Evolutionary conservation across 2,329 filamentous ascomycete genomes (phyloP), one percentile per base, ranked within the genome.

Genomic region (Atkinsonella texensis): DNA sequence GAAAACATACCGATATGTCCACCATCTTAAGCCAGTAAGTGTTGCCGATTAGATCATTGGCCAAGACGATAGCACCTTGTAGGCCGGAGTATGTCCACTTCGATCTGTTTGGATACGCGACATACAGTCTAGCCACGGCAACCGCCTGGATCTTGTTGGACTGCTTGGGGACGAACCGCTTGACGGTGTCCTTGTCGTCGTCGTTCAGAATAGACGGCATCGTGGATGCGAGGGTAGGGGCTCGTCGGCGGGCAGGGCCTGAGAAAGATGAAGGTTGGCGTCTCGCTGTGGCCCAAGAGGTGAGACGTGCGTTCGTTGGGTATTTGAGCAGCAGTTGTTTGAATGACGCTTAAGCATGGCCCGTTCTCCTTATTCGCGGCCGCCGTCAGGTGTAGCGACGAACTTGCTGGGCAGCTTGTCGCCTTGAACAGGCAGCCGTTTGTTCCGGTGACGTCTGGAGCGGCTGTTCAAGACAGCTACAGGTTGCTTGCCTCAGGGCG

Each of bases 1-100:
- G 39, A 11, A 6, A 10, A 55, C 60, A 51, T 76, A 95, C 89
- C 65, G 89, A 96, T 52, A 98, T 83, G 67, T 98, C 93, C 49
- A 98, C 93, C 71, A 98, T 75, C 74, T 98, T 98, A 59, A 98
- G 74, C 89, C 91, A 98, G 70, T 90, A 95, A 1, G 93, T 96
- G 68, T 95, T 85, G 58, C 93, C 93, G 31, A 97, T 89, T 40
- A 95, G 72, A 65, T 98, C 93, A 67, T 97, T 95, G 59, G 89
- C 86, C 57, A 98, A 80, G 50, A 96, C 91, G 38, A 84, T 80
- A 48, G 93, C 93, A 50, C 93, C 93, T 67, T 97, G 93, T 45
- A 97, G 71, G 13, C 91, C 93, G 0, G 91, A 95, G 66, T 91
- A 95, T 31, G 83, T 91, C 93, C 93, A 98, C 89, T 77, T 81